These are phyloP conservation scores for Ophiostoma novo-ulmi DNA, from an alignment of 2,329 filamentous ascomycete species.

Conservation along the genomic window DNA sequence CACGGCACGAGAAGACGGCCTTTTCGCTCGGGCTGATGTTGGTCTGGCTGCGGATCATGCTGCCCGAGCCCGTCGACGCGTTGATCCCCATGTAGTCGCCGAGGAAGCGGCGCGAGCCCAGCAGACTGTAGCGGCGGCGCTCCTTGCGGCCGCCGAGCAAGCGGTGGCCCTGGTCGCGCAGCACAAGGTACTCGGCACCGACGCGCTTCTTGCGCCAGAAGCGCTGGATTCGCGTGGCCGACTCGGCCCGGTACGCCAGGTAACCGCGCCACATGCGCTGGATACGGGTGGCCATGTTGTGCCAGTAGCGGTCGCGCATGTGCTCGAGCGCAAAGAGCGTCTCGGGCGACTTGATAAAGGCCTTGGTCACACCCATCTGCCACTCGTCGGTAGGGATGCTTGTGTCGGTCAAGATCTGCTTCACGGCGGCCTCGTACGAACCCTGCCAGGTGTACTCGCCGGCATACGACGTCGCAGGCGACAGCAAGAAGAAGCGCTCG, in stretches of 20 bases:
- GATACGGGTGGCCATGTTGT: constrained; percentile 98
- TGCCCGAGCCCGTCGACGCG: constrained; percentile 71
- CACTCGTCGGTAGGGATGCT: constrained; percentile 93
- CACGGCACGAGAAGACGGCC: constrained; percentile 83
- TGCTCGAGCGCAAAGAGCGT: constrained; percentile 94
- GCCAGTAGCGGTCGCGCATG: constrained; percentile 97
- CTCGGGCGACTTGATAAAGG: constrained; percentile 96
- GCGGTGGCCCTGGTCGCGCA: constrained; percentile 82
- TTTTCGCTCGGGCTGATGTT: constrained; percentile 67
- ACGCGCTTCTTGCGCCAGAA: constrained; percentile 94
- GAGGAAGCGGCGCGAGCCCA: constrained; percentile 86
- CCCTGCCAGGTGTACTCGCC: constrained; percentile 97
- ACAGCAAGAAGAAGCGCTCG: constrained; percentile 91
- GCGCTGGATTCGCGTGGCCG: constrained; percentile 86
- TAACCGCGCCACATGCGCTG: constrained; percentile 97
- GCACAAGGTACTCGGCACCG: constrained; percentile 79
- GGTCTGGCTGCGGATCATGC: constrained; percentile 71
- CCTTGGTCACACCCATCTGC: constrained; percentile 94
- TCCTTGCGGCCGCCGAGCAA: constrained; percentile 83
- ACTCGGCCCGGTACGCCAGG: constrained; percentile 84
- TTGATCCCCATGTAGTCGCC: constrained; percentile 92
- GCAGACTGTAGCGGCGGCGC: constrained; percentile 79
- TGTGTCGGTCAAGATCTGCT: constrained; percentile 91
- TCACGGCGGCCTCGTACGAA: constrained; percentile 78
- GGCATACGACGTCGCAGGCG: constrained; percentile 89